Evolutionary conservation across 129 eudicot genomes (phyloP).

Genomic region (Smallanthus sonchifolius): DNA sequence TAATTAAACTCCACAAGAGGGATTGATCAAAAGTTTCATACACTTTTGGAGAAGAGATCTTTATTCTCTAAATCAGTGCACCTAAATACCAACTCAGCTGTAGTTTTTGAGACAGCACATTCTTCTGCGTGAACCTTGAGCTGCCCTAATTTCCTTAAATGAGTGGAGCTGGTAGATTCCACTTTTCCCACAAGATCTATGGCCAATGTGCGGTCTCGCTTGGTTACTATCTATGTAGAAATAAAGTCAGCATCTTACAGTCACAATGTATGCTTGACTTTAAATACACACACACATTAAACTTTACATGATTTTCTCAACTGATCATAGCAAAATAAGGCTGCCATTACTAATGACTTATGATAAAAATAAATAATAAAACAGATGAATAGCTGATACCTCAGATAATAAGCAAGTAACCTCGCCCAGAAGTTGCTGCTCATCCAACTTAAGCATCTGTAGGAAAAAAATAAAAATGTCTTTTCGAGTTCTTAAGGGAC

Average conservation of each 20-base stretch:
- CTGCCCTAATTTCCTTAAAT: slow-evolving; percentile 56
- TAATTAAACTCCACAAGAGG: not conserved
- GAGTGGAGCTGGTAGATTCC: slow-evolving; percentile 45
- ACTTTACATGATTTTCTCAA: not conserved
- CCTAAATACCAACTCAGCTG: slow-evolving; percentile 72
- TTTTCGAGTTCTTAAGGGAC: not conserved
- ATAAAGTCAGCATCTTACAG: slow-evolving; percentile 25
- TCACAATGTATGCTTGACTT: slow-evolving; percentile 5
- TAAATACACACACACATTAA: not conserved
- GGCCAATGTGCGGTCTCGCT: slow-evolving; percentile 53
- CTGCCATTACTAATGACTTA: not conserved
- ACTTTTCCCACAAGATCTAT: slow-evolving; percentile 53
- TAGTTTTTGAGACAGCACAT: slow-evolving; percentile 69
- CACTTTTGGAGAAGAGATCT: slow-evolving; percentile 94
- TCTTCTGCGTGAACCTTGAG: slow-evolving; percentile 84
- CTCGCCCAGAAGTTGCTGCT: slow-evolving; percentile 91
- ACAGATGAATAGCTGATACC: slow-evolving; percentile 39
- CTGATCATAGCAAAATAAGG: not conserved
- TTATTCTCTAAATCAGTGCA: slow-evolving; percentile 88
- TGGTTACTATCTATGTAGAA: slow-evolving; percentile 70
- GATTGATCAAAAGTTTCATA: slow-evolving; percentile 31
- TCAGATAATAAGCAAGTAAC: slow-evolving; percentile 73
- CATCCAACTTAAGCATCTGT: slow-evolving; percentile 89
- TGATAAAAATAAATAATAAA: not conserved
- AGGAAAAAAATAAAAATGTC: slow-evolving; percentile 15